Evolutionary conservation across 176 grass and related monocot genomes (phyloP).

Genomic region (Aegilops sharonensis): DNA sequence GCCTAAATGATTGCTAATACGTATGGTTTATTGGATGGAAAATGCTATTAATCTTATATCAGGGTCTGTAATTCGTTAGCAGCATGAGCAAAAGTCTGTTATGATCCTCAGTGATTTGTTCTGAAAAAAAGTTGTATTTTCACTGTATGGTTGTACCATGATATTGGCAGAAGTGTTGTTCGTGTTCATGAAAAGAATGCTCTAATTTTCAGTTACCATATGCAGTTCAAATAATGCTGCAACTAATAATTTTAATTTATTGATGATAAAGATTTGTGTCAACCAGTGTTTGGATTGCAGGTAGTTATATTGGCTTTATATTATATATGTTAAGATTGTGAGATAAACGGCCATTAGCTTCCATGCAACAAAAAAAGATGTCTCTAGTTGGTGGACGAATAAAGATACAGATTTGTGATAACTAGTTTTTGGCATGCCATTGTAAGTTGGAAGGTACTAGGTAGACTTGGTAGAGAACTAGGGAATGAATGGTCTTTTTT

Average conservation of each 20-base stretch:
- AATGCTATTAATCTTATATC: not conserved
- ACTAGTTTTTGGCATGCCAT: not conserved
- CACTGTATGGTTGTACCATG: not conserved
- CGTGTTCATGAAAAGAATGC: not conserved
- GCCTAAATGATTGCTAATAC: not conserved
- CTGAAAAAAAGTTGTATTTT: not conserved
- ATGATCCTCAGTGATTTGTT: not conserved
- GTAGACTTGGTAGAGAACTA: not conserved
- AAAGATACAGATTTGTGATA: not conserved
- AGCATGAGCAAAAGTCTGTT: not conserved
- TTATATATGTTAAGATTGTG: not conserved
- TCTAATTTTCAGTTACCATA: not conserved
- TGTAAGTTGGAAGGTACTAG: not conserved
- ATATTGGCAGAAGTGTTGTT: not conserved
- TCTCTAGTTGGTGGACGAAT: not conserved
- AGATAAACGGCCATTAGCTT: not conserved
- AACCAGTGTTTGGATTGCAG: not conserved
- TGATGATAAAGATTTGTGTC: not conserved
- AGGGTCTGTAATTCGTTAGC: not conserved
- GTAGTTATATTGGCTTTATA: not conserved
- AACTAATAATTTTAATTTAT: not conserved
- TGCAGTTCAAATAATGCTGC: not conserved
- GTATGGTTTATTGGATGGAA: not conserved
- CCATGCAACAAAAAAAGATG: not conserved
- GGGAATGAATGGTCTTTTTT: not conserved